Conservation (phyloP, 345 rosid genomes). For the Murraya koenigii region DNA sequence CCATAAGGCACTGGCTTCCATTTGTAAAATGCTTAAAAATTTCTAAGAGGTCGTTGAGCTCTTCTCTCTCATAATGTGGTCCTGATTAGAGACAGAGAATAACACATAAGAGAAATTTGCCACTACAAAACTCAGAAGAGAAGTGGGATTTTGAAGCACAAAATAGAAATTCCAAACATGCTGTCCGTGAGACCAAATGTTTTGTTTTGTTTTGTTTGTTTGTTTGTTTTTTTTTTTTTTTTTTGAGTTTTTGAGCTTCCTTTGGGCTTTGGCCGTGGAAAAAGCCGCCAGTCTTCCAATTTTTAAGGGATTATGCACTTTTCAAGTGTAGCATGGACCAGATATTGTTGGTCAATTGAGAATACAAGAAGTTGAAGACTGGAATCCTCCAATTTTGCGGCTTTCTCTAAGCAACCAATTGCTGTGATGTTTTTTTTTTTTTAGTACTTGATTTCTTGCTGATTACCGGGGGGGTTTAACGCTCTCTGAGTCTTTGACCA, state of each 20-base stretch:
- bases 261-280: background rate
- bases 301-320: conserved; percentile 11
- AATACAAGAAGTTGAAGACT: background rate
- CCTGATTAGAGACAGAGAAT: background rate
- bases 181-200: background rate
- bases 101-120: background rate
- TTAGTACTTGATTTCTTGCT: background rate
- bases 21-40: background rate
- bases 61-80: background rate
- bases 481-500: too few species aligned
- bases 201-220: too few species aligned
- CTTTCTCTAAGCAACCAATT: background rate
- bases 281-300: conserved; percentile 8
- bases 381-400: background rate
- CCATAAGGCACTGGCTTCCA: background rate
- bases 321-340: background rate
- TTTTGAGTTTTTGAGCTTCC: background rate
- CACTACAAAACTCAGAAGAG: background rate
- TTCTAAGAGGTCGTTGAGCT: too few species aligned
- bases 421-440: too few species aligned
- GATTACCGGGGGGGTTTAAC: conserved; percentile 1
- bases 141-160: conserved; percentile 15
- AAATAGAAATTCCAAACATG: background rate
- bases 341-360: background rate
- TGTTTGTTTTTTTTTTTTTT: too few species aligned